A percentile compares a stretch with the other conserved stretches of the same genome.
These are phyloP conservation scores for Alternaria triticimaculans DNA, from an alignment of 2,329 filamentous ascomycete species.

Conservation along the genomic window DNA sequence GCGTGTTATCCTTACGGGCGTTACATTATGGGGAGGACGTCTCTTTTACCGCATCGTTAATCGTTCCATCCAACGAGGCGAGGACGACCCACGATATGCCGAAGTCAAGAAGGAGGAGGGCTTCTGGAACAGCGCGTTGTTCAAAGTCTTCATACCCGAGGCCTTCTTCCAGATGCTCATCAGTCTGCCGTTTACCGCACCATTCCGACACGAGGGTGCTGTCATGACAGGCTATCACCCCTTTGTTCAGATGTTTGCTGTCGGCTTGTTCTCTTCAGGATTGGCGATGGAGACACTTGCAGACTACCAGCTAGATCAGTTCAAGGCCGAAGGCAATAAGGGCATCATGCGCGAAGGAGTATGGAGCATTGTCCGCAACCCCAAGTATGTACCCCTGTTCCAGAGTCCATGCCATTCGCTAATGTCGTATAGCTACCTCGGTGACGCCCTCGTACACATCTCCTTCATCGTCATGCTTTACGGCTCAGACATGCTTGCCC, in stretches of 20 bases:
- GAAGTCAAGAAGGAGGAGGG: constrained; percentile 58
- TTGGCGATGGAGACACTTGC: constrained; percentile 64
- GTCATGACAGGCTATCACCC: constrained; percentile 48
- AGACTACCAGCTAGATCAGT: constrained; percentile 62
- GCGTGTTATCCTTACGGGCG: constrained; percentile 62
- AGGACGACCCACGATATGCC: constrained; percentile 64
- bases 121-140: constrained; percentile 65
- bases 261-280: constrained; percentile 64
- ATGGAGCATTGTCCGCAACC: constrained; percentile 67
- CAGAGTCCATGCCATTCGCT: neutral
- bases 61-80: constrained; percentile 58
- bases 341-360: constrained; percentile 63
- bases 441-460: constrained; percentile 64
- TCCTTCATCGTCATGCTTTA: constrained; percentile 66
- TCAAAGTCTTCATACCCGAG: constrained; percentile 64
- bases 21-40: constrained; percentile 64
- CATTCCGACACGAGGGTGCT: constrained; percentile 57
- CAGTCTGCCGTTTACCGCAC: constrained; percentile 63
- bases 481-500: constrained; percentile 61
- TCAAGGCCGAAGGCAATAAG: constrained; percentile 53
- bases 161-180: constrained; percentile 64
- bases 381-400: constrained; percentile 58
- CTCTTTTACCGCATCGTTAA: constrained; percentile 63
- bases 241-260: constrained; percentile 51
- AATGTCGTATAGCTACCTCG: constrained; percentile 60